Evolutionary conservation across 2,329 filamentous ascomycete species (phyloP).

Genomic region (Thelonectria rubi): DNA sequence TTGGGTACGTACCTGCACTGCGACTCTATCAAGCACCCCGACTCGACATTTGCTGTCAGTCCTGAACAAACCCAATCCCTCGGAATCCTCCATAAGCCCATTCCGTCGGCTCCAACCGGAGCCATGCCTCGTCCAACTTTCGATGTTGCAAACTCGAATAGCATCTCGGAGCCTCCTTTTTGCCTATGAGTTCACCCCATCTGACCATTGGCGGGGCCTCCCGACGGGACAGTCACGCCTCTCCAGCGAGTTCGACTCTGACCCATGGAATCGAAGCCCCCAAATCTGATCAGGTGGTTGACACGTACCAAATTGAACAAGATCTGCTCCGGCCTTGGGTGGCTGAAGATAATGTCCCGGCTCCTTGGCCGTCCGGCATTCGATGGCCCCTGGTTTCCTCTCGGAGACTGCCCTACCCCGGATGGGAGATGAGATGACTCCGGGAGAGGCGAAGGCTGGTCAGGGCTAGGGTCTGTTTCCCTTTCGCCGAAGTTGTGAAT

Average conservation of each 20-base stretch:
- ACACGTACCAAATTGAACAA: constrained; percentile 12
- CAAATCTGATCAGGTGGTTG: constrained; percentile 7
- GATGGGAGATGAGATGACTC: not conserved
- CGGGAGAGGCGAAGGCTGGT: not conserved
- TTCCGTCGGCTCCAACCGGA: constrained; percentile 9
- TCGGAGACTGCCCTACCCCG: not conserved
- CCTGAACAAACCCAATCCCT: constrained; percentile 7
- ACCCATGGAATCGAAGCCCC: not conserved
- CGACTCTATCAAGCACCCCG: too few species aligned
- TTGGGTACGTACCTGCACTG: constrained; percentile 1
- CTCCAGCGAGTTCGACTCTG: not conserved
- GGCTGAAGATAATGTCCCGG: constrained; percentile 16
- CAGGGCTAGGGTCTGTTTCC: not conserved
- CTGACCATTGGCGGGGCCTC: constrained; percentile 22
- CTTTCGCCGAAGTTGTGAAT: not conserved
- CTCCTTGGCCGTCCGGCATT: not conserved
- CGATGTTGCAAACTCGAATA: not conserved
- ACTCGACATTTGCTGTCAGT: too few species aligned
- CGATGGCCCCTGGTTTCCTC: not conserved
- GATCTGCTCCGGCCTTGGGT: constrained; percentile 7
- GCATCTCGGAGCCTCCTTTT: constrained; percentile 8
- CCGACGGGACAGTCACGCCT: constrained; percentile 19
- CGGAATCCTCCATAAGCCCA: not conserved
- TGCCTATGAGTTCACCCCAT: constrained; percentile 18
- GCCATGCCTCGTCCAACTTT: not conserved